Evolutionary conservation across 495 filamentous ascomycete species (phyloP).

Genomic region (Cryomyces minteri): DNA sequence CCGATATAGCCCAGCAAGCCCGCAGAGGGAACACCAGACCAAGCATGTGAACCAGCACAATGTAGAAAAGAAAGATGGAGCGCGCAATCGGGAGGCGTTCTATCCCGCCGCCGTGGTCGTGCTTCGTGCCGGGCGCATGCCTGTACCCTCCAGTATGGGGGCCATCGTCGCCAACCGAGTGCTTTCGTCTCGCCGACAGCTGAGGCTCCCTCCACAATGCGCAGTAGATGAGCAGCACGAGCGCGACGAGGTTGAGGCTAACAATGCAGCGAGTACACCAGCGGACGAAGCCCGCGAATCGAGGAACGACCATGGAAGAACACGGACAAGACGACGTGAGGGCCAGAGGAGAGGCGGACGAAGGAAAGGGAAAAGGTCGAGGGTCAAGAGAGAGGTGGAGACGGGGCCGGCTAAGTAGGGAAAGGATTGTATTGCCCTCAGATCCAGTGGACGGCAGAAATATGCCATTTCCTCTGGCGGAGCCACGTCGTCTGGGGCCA

Average conservation of each 20-base stretch:
- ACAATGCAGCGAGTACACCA: neutral
- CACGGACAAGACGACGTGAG: no score
- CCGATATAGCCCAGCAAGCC: slow-evolving; percentile 31
- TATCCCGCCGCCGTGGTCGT: neutral
- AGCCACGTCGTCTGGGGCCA: no score
- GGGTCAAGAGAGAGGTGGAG: no score
- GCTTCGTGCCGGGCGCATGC: neutral
- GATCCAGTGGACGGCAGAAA: no score
- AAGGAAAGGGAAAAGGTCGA: no score
- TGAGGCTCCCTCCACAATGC: neutral
- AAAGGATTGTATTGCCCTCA: no score
- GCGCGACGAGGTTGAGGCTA: neutral
- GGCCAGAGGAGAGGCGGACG: no score
- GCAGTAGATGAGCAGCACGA: neutral
- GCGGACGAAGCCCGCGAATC: neutral
- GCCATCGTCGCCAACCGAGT: neutral
- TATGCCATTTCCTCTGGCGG: no score
- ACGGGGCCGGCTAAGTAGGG: no score
- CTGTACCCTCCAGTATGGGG: neutral
- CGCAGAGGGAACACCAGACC: slow-evolving; percentile 34
- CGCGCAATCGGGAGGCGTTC: neutral
- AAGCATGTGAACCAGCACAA: slow-evolving; percentile 31
- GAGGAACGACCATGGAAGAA: no score
- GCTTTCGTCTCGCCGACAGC: neutral
- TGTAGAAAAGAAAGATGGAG: slow-evolving; percentile 29